These are phyloP conservation scores for Cyclotella sp. DNA, from an alignment of 108 stramenopile species.

Conservation along the genomic window DNA sequence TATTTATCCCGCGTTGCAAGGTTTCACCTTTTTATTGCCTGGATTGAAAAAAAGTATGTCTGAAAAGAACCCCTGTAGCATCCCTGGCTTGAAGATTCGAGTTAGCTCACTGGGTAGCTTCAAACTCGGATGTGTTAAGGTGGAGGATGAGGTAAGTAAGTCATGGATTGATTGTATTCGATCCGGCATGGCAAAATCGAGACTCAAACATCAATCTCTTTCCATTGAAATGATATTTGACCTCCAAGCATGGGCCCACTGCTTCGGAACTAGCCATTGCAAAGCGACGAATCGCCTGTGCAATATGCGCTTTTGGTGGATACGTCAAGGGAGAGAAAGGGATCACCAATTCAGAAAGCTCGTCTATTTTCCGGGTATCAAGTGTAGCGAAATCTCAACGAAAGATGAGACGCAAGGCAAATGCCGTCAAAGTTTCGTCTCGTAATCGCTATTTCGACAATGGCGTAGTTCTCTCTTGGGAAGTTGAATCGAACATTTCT, in stretches of 20 bases:
- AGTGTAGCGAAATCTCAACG: not conserved
- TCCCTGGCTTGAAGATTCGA: conserved; percentile 20
- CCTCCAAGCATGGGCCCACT: conserved; percentile 13
- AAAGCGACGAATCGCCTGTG: conserved; percentile 61
- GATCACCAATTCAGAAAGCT: conserved; percentile 2
- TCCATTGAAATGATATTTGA: not conserved
- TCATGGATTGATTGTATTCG: not conserved
- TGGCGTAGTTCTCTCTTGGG: conserved; percentile 84
- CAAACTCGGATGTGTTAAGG: conserved; percentile 12
- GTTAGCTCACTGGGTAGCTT: conserved; percentile 49
- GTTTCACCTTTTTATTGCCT: conserved; percentile 61
- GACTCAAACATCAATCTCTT: not conserved
- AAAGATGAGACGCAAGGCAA: not conserved
- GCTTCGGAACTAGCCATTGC: conserved; percentile 53
- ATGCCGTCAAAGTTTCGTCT: conserved; percentile 54
- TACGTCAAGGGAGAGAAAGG: conserved; percentile 28
- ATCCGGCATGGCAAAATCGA: not conserved
- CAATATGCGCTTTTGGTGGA: conserved; percentile 83
- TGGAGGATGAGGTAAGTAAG: conserved; percentile 10
- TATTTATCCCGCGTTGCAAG: conserved; percentile 55
- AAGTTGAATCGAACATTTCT: conserved; percentile 70
- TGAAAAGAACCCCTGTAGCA: not conserved
- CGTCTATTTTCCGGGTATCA: conserved; percentile 37
- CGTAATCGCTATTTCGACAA: conserved; percentile 82
- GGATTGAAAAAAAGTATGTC: conserved; percentile 14